Evolutionary conservation across 2,329 filamentous ascomycete species (phyloP).

Genomic region (Colletotrichum camelliae): DNA sequence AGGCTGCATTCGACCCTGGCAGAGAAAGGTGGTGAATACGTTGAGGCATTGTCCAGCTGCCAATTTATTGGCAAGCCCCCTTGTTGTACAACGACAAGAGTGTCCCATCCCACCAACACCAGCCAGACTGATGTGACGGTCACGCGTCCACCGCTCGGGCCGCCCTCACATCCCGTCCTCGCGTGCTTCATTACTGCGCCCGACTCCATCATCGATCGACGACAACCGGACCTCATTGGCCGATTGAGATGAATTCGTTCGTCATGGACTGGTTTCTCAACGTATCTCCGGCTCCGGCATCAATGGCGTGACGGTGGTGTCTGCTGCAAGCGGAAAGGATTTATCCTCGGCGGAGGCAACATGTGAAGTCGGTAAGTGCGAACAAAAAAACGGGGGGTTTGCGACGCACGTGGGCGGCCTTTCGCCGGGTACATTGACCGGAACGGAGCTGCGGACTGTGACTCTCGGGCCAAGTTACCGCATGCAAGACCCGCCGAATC

Average conservation of each 20-base stretch:
- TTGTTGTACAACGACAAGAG: not conserved
- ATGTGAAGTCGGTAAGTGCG: not conserved
- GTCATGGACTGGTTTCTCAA: not conserved
- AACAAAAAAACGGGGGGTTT: not conserved
- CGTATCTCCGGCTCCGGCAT: not conserved
- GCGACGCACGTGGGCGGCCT: not conserved
- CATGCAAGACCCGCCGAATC: slow-evolving; percentile 4
- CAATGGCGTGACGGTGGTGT: not conserved
- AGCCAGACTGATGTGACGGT: not conserved
- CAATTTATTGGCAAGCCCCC: not conserved
- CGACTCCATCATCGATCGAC: not conserved
- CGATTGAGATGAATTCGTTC: not conserved
- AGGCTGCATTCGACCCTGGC: not conserved
- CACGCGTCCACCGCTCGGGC: slow-evolving; percentile 3
- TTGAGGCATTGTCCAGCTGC: not conserved
- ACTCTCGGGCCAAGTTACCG: slow-evolving; percentile 17
- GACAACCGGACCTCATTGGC: not conserved
- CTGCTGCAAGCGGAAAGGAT: not conserved
- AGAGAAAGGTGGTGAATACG: not conserved
- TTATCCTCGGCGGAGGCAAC: not conserved
- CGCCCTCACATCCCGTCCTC: slow-evolving; percentile 8
- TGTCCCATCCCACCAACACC: not conserved
- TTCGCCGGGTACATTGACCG: not conserved
- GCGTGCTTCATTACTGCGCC: not conserved
- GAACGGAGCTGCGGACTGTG: slow-evolving; percentile 15